Evolutionary conservation across 768 basidiomycete genomes (phyloP), one percentile per base, ranked within the genome.

Genomic region (Melanogaster broomeanus): DNA sequence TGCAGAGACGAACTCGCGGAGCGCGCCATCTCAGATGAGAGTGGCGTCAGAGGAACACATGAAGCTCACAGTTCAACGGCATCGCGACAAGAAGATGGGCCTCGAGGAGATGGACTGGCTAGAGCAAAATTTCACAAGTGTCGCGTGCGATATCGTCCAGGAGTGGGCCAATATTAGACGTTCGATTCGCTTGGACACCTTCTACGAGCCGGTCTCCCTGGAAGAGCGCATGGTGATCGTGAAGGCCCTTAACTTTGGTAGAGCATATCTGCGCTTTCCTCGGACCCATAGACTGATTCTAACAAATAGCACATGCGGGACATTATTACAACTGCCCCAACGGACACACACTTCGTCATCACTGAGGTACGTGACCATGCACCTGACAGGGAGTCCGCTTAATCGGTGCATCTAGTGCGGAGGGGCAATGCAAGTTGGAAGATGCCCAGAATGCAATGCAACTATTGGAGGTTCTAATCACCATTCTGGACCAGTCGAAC

Each of bases 311-410:
- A 9, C 67, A 70, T 7, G 65, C 72, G 3, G 77, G 77, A 0
- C 78, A 79, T 57, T 80, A 74, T 52, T 79, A 77, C 49, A 75
- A 72, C 16, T 82, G 81, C 49, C 74, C 68, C 0, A 85, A 85
- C 44, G 85, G 85, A 0, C 85, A 87, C 56, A 72, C 77, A n/a
- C 0, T 87, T 81, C 49, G 78, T 82, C 2, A 85, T 87, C 30
- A 67, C 62, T 0, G 78, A 85, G 62, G 82, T 85, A 50, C 33
- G 38, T 58, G 45, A 11, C 18, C 13, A 33, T 49, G 7, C 16
- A 1, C 11, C 19, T 35, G 44, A 6, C 38, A 2, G 13, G 31
- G 18, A n/a, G 10, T 15, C n/a, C 51, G 19, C 50, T 54, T 13
- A 53, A 38, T n/a, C 21, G 39, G 28, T 48, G 8, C 46, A 30